Percentiles rank a stretch among this genome's conserved stretches.
Evolutionary conservation across 2,329 filamentous ascomycete species (phyloP).

Genomic region (Colletotrichum shisoi): DNA sequence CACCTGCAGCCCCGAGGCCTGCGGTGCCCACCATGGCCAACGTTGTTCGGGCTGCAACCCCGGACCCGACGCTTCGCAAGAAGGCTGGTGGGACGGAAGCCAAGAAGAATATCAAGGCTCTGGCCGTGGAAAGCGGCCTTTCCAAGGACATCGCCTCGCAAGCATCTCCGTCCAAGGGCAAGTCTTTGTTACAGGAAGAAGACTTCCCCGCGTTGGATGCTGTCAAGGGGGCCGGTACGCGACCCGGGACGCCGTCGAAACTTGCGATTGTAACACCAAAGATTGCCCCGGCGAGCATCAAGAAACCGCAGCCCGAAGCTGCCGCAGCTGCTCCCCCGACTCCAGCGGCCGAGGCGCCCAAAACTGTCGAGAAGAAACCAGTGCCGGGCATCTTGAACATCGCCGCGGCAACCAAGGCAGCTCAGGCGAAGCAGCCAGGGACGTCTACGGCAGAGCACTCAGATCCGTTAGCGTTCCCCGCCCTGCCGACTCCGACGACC

Average conservation of each 20-base stretch:
- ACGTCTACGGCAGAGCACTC: slow-evolving; percentile 47
- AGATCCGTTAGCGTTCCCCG: slow-evolving; percentile 57
- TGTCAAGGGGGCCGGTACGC: slow-evolving; percentile 50
- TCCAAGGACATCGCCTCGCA: slow-evolving; percentile 57
- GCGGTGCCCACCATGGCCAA: slow-evolving; percentile 44
- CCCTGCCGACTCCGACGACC: slow-evolving; percentile 59
- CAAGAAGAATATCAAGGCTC: slow-evolving; percentile 56
- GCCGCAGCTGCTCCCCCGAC: not conserved
- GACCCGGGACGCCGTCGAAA: slow-evolving; percentile 46
- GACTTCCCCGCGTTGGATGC: slow-evolving; percentile 69
- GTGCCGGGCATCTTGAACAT: slow-evolving; percentile 58
- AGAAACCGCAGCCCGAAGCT: slow-evolving; percentile 45
- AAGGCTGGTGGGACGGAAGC: slow-evolving; percentile 47
- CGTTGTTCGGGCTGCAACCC: slow-evolving; percentile 42
- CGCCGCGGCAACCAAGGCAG: slow-evolving; percentile 56
- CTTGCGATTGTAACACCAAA: slow-evolving; percentile 50
- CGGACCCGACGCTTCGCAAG: slow-evolving; percentile 47
- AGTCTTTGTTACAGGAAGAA: slow-evolving; percentile 61
- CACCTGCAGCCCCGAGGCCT: slow-evolving; percentile 24
- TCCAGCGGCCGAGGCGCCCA: slow-evolving; percentile 25
- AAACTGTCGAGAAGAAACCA: slow-evolving; percentile 51
- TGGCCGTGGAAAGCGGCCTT: slow-evolving; percentile 56
- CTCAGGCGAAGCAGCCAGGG: slow-evolving; percentile 46
- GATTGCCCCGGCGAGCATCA: slow-evolving; percentile 47
- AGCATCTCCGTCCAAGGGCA: slow-evolving; percentile 44